Conservation (phyloP, 2,329 filamentous ascomycete species). For the Ophiostoma quercus region DNA sequence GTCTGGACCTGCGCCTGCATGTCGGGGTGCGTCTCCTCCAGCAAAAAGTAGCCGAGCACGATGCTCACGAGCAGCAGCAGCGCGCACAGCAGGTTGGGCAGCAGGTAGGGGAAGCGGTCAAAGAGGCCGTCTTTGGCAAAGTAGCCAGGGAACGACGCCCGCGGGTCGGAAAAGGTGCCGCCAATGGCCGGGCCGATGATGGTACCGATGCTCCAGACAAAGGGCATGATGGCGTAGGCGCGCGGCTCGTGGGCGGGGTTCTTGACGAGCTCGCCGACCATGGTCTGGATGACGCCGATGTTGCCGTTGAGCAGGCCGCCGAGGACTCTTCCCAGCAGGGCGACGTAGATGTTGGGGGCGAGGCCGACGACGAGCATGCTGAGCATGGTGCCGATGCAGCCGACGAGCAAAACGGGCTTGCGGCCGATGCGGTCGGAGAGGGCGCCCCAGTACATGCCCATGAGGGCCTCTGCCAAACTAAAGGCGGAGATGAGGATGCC, state of each 20-base stretch:
- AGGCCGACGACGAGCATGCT: conserved; percentile 81
- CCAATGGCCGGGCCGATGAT: conserved; percentile 86
- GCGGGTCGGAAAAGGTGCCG: conserved; percentile 76
- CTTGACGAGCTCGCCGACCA: conserved; percentile 82
- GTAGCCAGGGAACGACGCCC: conserved; percentile 62
- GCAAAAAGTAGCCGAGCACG: conserved; percentile 68
- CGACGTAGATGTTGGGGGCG: conserved; percentile 76
- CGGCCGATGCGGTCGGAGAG: conserved; percentile 77
- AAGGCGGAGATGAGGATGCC: conserved; percentile 84
- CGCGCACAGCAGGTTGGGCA: conserved; percentile 84
- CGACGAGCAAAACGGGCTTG: conserved; percentile 77
- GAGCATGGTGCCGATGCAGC: conserved; percentile 74
- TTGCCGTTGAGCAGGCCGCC: conserved; percentile 87
- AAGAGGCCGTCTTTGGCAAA: conserved; percentile 69
- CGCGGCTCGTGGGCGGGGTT: conserved; percentile 81
- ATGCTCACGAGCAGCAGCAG: conserved; percentile 72
- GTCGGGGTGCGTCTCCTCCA: conserved; percentile 86
- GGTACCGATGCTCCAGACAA: conserved; percentile 86
- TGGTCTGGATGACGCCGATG: conserved; percentile 84
- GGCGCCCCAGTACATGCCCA: conserved; percentile 83
- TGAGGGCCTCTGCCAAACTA: conserved; percentile 73
- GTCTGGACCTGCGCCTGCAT: background rate
- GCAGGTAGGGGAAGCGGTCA: conserved; percentile 73
- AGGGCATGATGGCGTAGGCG: conserved; percentile 89
- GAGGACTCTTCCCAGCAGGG: conserved; percentile 66